Percentiles rank a stretch among this genome's conserved stretches.
These are phyloP conservation scores for Orychophragmus violaceus DNA, from an alignment of 345 rosid genomes.

Conservation along the genomic window DNA sequence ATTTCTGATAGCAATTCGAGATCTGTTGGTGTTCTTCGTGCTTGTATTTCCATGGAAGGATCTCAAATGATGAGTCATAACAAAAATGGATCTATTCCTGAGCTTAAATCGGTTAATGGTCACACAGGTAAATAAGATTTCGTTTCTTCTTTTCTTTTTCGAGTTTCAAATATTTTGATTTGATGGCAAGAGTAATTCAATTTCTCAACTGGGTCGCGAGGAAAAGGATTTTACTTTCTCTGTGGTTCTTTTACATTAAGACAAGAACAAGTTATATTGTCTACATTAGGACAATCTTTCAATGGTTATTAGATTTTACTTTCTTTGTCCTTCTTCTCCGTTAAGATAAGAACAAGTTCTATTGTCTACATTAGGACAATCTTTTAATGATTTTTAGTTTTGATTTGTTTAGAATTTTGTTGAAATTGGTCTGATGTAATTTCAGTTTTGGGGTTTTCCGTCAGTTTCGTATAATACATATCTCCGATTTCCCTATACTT, in stretches of 20 bases:
- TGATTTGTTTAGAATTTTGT: not conserved
- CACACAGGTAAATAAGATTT: constrained; percentile 3
- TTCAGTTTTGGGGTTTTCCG: not conserved
- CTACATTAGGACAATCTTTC: constrained; percentile 11
- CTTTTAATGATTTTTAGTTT: not conserved
- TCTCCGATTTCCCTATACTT: not conserved
- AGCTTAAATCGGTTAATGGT: constrained; percentile 23
- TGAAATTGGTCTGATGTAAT: not conserved
- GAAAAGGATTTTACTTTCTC: not conserved
- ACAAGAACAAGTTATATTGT: constrained; percentile 37
- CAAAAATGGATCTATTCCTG: constrained; percentile 24
- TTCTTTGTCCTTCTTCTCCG: not conserved
- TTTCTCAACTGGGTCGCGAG: not conserved
- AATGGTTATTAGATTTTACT: not conserved
- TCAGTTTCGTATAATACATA: not conserved
- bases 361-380: constrained; percentile 25
- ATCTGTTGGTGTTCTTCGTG: constrained; percentile 28
- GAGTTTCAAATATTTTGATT: not conserved
- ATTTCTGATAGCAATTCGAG: constrained; percentile 17
- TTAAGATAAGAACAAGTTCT: constrained; percentile 44
- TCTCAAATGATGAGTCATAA: constrained; percentile 16
- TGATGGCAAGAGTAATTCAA: not conserved
- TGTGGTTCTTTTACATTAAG: constrained; percentile 21
- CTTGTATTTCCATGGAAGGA: constrained; percentile 34
- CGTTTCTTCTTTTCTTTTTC: not conserved